Conservation (phyloP, 495 filamentous ascomycete genomes). For the Hypomontagnella submonticulosa region DNA sequence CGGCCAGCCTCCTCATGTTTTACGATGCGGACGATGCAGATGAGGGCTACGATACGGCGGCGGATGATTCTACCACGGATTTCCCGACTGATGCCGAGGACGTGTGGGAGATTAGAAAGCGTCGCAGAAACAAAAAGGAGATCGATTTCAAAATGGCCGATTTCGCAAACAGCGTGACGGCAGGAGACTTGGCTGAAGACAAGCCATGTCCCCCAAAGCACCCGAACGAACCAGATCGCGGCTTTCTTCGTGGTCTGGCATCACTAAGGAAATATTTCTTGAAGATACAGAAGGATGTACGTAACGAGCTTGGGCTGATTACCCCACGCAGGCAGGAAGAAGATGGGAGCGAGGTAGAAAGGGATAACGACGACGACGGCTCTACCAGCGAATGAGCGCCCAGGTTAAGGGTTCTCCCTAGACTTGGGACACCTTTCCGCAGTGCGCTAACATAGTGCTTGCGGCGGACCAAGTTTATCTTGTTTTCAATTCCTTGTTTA, state of each 20-base stretch:
- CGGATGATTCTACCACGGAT: conserved; percentile 61
- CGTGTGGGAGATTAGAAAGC: conserved; percentile 45
- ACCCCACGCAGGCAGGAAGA: conserved; percentile 52
- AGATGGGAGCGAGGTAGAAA: conserved; percentile 51
- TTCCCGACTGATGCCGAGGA: conserved; percentile 64
- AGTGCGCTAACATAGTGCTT: background rate
- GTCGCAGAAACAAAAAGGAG: conserved; percentile 55
- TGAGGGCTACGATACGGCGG: conserved; percentile 60
- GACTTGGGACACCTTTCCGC: background rate
- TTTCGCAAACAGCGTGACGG: conserved; percentile 96
- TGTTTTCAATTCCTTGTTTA: conserved; percentile 36
- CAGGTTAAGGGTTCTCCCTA: background rate
- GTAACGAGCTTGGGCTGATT: conserved; percentile 62
- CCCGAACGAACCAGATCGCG: conserved; percentile 82
- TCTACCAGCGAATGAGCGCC: conserved; percentile 53
- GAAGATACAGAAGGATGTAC: conserved; percentile 83
- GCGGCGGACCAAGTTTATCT: background rate
- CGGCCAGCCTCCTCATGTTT: conserved; percentile 90
- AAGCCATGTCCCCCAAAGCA: conserved; percentile 83
- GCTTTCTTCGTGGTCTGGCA: conserved; percentile 87
- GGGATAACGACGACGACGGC: conserved; percentile 49
- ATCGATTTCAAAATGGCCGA: conserved; percentile 98
- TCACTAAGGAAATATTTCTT: conserved; percentile 87
- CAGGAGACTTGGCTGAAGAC: conserved; percentile 73
- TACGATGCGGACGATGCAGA: conserved; percentile 80